These are phyloP conservation scores for Microcyclospora pomicola DNA, from an alignment of 2,329 filamentous ascomycete species.

Conservation along the genomic window DNA sequence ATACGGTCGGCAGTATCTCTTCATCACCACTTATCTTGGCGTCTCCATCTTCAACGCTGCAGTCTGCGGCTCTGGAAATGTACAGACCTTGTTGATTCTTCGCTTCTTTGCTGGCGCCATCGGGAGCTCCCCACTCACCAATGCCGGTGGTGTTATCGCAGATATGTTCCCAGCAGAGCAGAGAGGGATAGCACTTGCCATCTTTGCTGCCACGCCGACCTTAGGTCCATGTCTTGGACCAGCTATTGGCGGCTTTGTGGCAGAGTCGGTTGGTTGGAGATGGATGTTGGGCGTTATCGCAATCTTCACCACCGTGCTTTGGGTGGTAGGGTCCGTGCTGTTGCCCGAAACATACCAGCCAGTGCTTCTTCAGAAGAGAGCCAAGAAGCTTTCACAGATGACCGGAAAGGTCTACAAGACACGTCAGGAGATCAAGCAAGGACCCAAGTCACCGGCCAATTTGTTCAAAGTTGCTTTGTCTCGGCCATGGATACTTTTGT, in stretches of 20 bases:
- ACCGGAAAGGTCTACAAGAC: constrained; percentile 43
- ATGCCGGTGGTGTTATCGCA: constrained; percentile 6
- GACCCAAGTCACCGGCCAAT: constrained; percentile 12
- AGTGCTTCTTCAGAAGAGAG: constrained; percentile 29
- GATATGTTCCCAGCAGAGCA: constrained; percentile 6
- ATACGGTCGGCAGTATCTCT: constrained; percentile 7
- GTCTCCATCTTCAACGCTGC: constrained; percentile 14
- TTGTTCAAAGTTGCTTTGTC: constrained; percentile 42
- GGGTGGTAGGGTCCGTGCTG: constrained; percentile 34
- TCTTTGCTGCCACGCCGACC: constrained; percentile 10
- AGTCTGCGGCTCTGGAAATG: constrained; percentile 26
- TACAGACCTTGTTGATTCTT: constrained; percentile 27
- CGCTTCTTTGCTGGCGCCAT: constrained; percentile 26
- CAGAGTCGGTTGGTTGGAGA: constrained; percentile 14
- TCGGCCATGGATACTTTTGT: constrained; percentile 54
- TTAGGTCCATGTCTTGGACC: constrained; percentile 12
- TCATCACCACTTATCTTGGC: constrained; percentile 1
- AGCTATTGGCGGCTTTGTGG: constrained; percentile 12
- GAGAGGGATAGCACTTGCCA: constrained; percentile 9
- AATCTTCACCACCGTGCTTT: constrained; percentile 22
- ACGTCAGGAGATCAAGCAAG: constrained; percentile 24
- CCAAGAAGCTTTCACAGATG: constrained; percentile 13
- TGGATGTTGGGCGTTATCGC: constrained; percentile 29
- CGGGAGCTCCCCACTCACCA: constrained; percentile 6
- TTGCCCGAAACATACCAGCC: constrained; percentile 39